These are phyloP conservation scores for Pelargonium myrrhifolium DNA, from an alignment of 441 rosid genomes.

Conservation along the genomic window DNA sequence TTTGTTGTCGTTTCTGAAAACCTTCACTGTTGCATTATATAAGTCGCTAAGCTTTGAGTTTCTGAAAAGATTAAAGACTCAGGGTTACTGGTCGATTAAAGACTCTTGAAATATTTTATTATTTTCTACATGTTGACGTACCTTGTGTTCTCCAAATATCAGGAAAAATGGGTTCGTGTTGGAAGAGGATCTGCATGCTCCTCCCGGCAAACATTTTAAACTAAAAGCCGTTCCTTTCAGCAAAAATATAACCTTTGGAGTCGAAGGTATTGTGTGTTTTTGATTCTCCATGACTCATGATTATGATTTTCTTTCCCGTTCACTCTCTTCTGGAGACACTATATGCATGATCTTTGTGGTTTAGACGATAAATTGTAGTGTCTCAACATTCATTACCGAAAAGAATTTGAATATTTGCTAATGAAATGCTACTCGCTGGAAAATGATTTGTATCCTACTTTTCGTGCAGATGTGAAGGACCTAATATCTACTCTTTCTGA, in stretches of 20 bases:
- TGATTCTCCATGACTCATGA: background rate
- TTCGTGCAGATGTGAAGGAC: conserved; percentile 75
- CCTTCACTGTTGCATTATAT: no score
- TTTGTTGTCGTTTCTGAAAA: no score
- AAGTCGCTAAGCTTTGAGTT: no score
- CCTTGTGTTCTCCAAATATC: conserved; percentile 14
- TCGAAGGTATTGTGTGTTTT: conserved; percentile 50
- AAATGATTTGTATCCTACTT: background rate
- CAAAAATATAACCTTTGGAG: conserved; percentile 88
- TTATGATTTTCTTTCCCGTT: background rate
- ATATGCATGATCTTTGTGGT: background rate
- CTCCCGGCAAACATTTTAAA: conserved; percentile 65
- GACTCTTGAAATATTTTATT: no score
- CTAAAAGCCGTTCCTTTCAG: conserved; percentile 83
- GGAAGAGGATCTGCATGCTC: conserved; percentile 74
- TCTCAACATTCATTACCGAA: background rate
- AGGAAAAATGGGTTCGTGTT: conserved; percentile 89
- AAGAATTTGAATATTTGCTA: background rate
- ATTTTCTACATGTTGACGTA: no score
- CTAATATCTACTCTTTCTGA: conserved; percentile 79
- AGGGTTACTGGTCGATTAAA: no score
- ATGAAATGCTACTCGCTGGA: background rate
- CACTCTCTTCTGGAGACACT: background rate
- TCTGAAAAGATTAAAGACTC: no score
- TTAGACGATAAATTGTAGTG: conserved; percentile 4